phyloP scores from a whole-genome alignment of 192 early-diverging fungal species.

The Backusella morwellensis region DNA sequence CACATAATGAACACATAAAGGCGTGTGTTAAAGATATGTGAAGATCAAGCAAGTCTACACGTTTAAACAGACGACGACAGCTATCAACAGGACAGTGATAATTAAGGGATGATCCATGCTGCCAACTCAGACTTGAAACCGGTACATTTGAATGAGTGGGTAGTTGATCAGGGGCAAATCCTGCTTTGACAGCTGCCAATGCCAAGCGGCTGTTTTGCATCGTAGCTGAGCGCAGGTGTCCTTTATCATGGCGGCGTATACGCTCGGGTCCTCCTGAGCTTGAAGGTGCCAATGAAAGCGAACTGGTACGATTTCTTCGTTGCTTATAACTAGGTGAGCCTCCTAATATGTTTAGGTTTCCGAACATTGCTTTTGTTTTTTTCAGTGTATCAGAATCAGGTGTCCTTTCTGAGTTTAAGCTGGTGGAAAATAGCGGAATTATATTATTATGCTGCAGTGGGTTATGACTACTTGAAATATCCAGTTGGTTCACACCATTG shows the following conservation, averaged over 20 bases:
- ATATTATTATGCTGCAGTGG: slow-evolving; percentile 11
- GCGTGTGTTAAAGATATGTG: neutral
- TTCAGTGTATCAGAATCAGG: slow-evolving; percentile 30
- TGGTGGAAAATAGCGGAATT: slow-evolving; percentile 6
- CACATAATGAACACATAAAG: slow-evolving; percentile 11
- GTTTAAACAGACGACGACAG: slow-evolving; percentile 1
- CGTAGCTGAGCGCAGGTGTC: slow-evolving; percentile 18
- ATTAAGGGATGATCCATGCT: neutral
- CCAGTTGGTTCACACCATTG: slow-evolving; percentile 18
- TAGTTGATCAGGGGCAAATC: slow-evolving; percentile 9
- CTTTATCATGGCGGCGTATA: slow-evolving; percentile 23
- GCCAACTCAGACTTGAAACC: neutral
- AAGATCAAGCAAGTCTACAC: neutral
- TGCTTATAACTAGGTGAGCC: slow-evolving; percentile 73
- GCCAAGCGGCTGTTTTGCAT: slow-evolving; percentile 16
- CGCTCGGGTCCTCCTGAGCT: slow-evolving; percentile 14
- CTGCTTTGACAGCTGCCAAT: slow-evolving; percentile 23
- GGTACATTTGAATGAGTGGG: neutral
- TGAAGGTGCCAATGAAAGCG: slow-evolving; percentile 15
- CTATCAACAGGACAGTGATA: neutral
- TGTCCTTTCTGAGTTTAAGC: neutral
- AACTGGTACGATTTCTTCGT: slow-evolving; percentile 56
- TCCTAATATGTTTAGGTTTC: slow-evolving; percentile 63
- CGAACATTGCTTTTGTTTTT: slow-evolving; percentile 40
- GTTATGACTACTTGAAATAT: slow-evolving; percentile 10